phyloP scores from a whole-genome alignment of 176 grass and related monocot genomes.

The Guadua angustifolia region DNA sequence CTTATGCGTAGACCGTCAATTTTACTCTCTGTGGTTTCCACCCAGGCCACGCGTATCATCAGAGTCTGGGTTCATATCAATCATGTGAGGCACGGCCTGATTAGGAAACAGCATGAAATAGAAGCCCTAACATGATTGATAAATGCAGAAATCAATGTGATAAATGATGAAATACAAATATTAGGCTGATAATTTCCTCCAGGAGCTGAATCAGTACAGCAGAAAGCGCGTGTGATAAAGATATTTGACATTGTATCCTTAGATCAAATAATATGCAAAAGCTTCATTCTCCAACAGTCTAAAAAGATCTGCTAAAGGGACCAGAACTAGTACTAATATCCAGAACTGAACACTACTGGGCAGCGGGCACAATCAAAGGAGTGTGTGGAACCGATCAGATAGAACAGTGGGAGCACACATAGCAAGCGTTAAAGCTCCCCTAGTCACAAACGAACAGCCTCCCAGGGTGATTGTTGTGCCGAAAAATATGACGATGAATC shows the following conservation, averaged over 20 bases:
- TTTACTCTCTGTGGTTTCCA: not conserved
- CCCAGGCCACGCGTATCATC: not conserved
- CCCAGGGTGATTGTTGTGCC: too few species aligned
- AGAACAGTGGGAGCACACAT: not conserved
- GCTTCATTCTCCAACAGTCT: not conserved
- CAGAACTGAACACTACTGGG: not conserved
- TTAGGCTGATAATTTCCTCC: not conserved
- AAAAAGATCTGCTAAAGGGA: not conserved
- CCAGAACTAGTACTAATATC: not conserved
- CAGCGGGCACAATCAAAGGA: not conserved
- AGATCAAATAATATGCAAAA: not conserved
- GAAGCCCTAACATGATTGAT: not conserved
- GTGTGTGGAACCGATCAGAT: not conserved
- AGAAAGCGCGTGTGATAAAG: not conserved
- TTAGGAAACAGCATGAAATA: not conserved
- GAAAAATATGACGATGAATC: too few species aligned
- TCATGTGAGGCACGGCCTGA: not conserved
- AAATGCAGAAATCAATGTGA: not conserved
- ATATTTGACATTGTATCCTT: not conserved
- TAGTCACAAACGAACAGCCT: not conserved
- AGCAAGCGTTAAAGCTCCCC: not conserved
- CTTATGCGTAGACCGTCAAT: not conserved
- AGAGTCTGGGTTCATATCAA: conserved; percentile 1
- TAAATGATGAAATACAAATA: not conserved
- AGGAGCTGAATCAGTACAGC: not conserved